phyloP scores from a whole-genome alignment of 164 flowering plant species.

The Vitis rotundifolia region DNA sequence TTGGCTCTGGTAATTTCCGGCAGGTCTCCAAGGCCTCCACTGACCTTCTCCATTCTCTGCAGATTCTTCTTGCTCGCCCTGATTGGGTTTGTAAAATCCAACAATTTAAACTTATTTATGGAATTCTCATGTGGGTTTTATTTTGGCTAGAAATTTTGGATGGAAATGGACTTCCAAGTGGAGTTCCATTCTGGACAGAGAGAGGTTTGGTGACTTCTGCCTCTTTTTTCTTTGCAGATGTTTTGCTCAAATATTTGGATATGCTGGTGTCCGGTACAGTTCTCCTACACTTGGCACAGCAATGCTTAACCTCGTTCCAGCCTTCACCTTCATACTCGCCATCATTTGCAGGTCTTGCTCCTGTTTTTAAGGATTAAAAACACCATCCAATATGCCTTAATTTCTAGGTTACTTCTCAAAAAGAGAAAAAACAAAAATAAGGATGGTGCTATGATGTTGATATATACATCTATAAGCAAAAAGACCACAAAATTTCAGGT shows the following conservation, averaged over 20 bases:
- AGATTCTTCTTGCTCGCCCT: slow-evolving; percentile 28
- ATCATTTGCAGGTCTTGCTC: slow-evolving; percentile 31
- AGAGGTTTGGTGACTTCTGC: not conserved
- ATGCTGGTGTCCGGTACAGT: slow-evolving; percentile 28
- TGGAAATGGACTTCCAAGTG: no score
- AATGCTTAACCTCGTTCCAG: slow-evolving; percentile 34
- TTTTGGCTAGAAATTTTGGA: not conserved
- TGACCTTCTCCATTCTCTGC: slow-evolving; percentile 18
- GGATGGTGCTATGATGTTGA: no score
- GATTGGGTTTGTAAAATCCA: slow-evolving; percentile 27
- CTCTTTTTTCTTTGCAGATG: slow-evolving; percentile 14
- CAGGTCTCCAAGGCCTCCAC: slow-evolving; percentile 24
- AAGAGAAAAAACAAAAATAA: no score
- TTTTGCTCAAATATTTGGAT: slow-evolving; percentile 18
- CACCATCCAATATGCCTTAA: no score
- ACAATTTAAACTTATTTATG: not conserved
- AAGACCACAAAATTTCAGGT: no score
- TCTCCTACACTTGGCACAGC: slow-evolving; percentile 34
- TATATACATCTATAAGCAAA: no score
- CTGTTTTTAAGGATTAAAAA: not conserved
- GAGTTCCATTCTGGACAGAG: not conserved
- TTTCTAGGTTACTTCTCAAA: no score
- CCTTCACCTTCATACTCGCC: slow-evolving; percentile 38
- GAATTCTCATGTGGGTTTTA: not conserved
- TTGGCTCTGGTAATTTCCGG: not conserved